Base-by-base conservation (phyloP, 2,329 filamentous ascomycete species). In the Geosmithia flava region DNA sequence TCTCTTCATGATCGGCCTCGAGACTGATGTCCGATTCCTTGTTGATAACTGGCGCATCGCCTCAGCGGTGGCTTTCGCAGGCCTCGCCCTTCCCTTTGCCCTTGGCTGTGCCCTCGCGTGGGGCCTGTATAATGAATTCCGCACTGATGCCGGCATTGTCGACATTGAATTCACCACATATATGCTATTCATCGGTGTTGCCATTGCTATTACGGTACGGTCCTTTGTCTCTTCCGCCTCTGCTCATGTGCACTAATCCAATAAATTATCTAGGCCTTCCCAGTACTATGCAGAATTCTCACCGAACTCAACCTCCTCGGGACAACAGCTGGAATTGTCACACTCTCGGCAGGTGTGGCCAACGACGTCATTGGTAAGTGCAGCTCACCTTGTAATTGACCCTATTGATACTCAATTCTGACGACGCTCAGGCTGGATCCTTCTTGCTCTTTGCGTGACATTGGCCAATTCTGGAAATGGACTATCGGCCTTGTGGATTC, bases 201-300 rank as follows among this genome's bases (percentile, higher is more conserved):
- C 91, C 1, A 83, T 96, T 65, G 86, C 89, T 27, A 97, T 97
- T 56, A 96, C 91, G 1, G 59, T 61, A 46, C 15, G 56, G 27
- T 27, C 44, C 19, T 16, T 16, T 47, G 20, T n/a, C 13, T 23
- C 20, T 16, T 41, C 15, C 17, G 10, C 8, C 39, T 20, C 3
- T 30, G 15, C n/a, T 13, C 7, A 10, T 23, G 3, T 3, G 19
- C n/a, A n/a, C 30, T 39, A 19, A 46, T 37, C 16, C 16, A 30
- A 33, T 8, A 23, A 16, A 15, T 44, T 41, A 8, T 29, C 19
- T 20, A 59, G 52, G 88, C 80, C 8, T 83, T 97, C 57, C 91
- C 91, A 0, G 91, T 97, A 0, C 77, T 97, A 13, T 96, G 91
- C 59, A 86, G 91, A 62, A 97, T 97, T 54, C 69, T 97, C 54